Base-by-base conservation (phyloP, 768 basidiomycete species). In the Mycena capillaripes region DNA sequence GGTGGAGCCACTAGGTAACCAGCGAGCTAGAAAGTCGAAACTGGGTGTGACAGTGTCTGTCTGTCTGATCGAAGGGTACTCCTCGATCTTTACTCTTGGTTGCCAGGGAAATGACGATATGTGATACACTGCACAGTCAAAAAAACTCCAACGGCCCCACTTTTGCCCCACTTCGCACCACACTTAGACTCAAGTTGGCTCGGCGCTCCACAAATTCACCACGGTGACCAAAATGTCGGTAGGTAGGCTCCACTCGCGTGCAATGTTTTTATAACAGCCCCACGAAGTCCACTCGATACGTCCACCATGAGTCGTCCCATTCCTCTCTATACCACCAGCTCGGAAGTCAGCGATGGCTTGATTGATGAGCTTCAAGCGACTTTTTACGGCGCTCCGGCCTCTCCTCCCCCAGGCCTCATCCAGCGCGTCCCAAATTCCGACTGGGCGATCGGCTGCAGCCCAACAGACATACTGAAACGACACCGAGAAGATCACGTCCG, bases 351-450 rank as follows among this genome's bases (percentile, higher is more conserved):
- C 34, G 57, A 58, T 58, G 57, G 36, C 57, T 38, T 58, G 57
- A 58, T 58, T 25, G 57, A 58, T 10, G 57, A 58, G 57, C 57
- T 58, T 25, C 57, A 58, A 40, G 16, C 34, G 34, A 58, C 57
- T 40, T 58, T 58, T 38, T 34, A 58, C 57, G 38, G 57, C n/a
- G 57, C 57, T 38, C 57, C 57, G 10, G 23, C 57, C 36, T 58
- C 57, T 58, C 57, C 57, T 40, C 57, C 57, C 32, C 57, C 57
- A 58, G 57, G 57, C 36, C 21, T 58, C 21, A 58, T 58, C 57
- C 55, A 21, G 55, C 55, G 55, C 55, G 55, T 56, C 29, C 55
- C 55, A 34, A 56, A 56, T 56, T 56, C 55, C 55, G 55, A 32
- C 29, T 34, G 55, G 55, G 55, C 55, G 9, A 56, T 56, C 55